phyloP scores from a whole-genome alignment of 2,329 filamentous ascomycete species.

The Xylariomycetidae sp. region DNA sequence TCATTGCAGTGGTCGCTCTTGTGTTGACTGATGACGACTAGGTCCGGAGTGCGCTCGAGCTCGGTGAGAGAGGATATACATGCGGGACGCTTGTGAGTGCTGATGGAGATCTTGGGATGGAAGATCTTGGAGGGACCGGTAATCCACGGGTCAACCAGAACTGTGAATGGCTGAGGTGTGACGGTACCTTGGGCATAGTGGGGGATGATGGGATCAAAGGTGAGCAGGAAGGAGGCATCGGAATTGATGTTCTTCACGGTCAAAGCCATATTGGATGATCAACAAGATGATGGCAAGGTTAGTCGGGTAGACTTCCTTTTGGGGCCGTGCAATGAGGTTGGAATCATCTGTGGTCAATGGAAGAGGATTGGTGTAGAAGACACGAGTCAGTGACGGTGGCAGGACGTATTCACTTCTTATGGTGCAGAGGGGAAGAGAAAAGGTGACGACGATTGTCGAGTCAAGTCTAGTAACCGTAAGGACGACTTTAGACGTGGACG shows the following conservation, averaged over 20 bases:
- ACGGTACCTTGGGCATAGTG: slow-evolving; percentile 27
- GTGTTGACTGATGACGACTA: slow-evolving; percentile 42
- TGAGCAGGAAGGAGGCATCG: slow-evolving; percentile 61
- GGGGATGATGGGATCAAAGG: slow-evolving; percentile 51
- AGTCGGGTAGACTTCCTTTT: too few species aligned
- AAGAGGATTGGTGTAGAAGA: too few species aligned
- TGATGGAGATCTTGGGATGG: slow-evolving; percentile 56
- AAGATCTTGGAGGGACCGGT: slow-evolving; percentile 55
- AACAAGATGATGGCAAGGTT: too few species aligned
- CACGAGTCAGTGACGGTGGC: too few species aligned
- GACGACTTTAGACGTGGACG: too few species aligned
- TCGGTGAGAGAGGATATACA: slow-evolving; percentile 49
- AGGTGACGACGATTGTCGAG: too few species aligned
- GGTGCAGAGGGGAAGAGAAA: too few species aligned
- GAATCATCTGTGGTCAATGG: too few species aligned
- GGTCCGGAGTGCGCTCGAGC: slow-evolving; percentile 37
- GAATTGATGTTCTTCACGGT: slow-evolving; percentile 60
- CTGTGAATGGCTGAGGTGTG: slow-evolving; percentile 52
- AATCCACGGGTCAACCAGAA: slow-evolving; percentile 71
- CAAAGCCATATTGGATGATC: slow-evolving; percentile 60
- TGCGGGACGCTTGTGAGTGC: slow-evolving; percentile 49
- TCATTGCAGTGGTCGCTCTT: slow-evolving; percentile 66
- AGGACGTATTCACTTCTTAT: too few species aligned
- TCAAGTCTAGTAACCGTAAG: too few species aligned
- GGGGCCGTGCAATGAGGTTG: too few species aligned